Base-by-base conservation (phyloP, 768 basidiomycete species). In the Austroboletus festivus region DNA sequence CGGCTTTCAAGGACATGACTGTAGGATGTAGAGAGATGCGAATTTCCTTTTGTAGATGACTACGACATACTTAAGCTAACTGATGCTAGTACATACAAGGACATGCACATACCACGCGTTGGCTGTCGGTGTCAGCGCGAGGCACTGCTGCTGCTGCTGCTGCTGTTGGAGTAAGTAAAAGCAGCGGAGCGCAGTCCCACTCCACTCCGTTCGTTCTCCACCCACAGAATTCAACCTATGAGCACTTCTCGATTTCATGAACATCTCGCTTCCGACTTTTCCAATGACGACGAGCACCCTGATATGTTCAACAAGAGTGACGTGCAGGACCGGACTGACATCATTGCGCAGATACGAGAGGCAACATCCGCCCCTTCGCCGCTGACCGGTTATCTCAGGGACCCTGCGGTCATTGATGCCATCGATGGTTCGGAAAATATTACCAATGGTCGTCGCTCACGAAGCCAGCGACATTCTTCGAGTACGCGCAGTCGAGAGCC, bases 1-100 rank as follows among this genome's bases (percentile, higher is more conserved):
- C 88, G 60, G 86, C 86, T 77, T 86, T 89, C 68, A 86, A 68
- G 45, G 86, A 79, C 86, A 89, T 87, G 40, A 20, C 20, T 11
- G 38, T 9, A n/a, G 15, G 15, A 18, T 8, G 37, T 18, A 10
- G 9, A 26, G 16, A 3, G 34, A 38, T 49, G 46, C 0, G 48
- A 47, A 31, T 21, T 19, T n/a, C 30, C 48, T 48, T 50, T 49
- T 22, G 16, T n/a, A n/a, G n/a, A n/a, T n/a, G n/a, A n/a, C n/a
- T n/a, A n/a, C n/a, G n/a, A n/a, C n/a, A n/a, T n/a, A n/a, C n/a
- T n/a, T n/a, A n/a, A n/a, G n/a, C n/a, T n/a, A n/a, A n/a, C n/a
- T n/a, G n/a, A n/a, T n/a, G 26, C 26, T 5, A 28, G 11, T 11
- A 5, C 26, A 13, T 33, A 3, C 13, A 4, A 8, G 31, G 31